phyloP scores from a whole-genome alignment of 2,329 filamentous ascomycete genomes.

The Gyromitra esculenta region DNA sequence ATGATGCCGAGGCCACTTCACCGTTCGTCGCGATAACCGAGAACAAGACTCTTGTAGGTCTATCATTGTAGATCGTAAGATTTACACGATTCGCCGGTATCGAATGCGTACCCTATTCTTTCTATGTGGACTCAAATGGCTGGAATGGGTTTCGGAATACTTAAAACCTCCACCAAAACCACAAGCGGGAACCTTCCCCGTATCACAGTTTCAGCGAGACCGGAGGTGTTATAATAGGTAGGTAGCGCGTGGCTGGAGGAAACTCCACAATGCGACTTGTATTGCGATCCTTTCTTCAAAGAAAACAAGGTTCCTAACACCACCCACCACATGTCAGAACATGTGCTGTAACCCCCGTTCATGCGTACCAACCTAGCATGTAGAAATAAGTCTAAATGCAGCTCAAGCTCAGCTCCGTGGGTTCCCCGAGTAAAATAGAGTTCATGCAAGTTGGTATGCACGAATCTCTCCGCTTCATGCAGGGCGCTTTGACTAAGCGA shows the following conservation, averaged over 20 bases:
- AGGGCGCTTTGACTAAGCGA: conserved; percentile 5
- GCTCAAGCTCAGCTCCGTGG: not conserved
- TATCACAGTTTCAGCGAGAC: not conserved
- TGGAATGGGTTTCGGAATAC: conserved; percentile 4
- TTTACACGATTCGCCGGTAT: conserved; percentile 29
- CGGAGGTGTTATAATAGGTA: conserved; percentile 7
- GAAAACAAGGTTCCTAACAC: not conserved
- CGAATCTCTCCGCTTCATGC: conserved; percentile 14
- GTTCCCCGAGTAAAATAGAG: conserved; percentile 2
- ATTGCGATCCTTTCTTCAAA: not conserved
- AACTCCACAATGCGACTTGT: not conserved
- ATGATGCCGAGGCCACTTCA: conserved; percentile 16
- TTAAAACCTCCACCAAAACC: not conserved
- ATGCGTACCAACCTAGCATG: conserved; percentile 2
- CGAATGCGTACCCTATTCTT: conserved; percentile 4
- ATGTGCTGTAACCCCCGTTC: not conserved
- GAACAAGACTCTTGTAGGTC: not conserved
- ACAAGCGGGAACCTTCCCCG: not conserved
- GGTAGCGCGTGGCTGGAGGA: conserved; percentile 4
- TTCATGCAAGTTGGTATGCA: conserved; percentile 27
- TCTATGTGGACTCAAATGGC: not conserved
- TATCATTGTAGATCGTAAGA: conserved; percentile 25
- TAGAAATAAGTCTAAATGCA: not conserved
- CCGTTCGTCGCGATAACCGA: conserved; percentile 23
- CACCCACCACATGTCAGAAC: conserved; percentile 10